phyloP scores from a whole-genome alignment of 2,329 filamentous ascomycete species.

The Aspergillus niger region DNA sequence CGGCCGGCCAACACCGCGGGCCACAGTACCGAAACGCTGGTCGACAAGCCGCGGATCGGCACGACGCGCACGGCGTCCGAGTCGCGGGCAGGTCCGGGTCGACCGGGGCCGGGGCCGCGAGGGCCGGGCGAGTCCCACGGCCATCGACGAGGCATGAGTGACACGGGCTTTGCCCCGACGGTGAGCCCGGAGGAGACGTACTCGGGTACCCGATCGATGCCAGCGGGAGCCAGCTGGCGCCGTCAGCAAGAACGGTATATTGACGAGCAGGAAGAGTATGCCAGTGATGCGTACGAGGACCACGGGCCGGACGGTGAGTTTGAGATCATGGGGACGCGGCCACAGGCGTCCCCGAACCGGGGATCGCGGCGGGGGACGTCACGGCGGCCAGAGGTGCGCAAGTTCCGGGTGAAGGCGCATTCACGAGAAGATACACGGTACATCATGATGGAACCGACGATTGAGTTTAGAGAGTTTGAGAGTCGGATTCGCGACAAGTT shows the following conservation, averaged over 20 bases:
- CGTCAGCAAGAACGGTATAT: constrained; percentile 63
- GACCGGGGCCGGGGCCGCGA: constrained; percentile 32
- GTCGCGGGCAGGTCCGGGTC: constrained; percentile 47
- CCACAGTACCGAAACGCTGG: neutral
- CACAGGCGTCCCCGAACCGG: constrained; percentile 33
- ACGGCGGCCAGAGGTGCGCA: constrained; percentile 64
- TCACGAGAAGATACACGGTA: constrained; percentile 83
- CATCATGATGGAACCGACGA: constrained; percentile 75
- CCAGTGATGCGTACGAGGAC: constrained; percentile 69
- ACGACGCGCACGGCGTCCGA: constrained; percentile 56
- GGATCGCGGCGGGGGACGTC: constrained; percentile 33
- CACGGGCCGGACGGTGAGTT: constrained; percentile 69
- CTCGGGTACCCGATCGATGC: constrained; percentile 64
- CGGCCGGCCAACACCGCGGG: constrained; percentile 10
- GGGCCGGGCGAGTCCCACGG: constrained; percentile 29
- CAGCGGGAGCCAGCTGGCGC: constrained; percentile 47
- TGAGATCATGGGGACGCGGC: constrained; percentile 67
- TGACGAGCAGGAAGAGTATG: constrained; percentile 77
- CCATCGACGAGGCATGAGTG: constrained; percentile 35
- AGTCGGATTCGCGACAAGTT: constrained; percentile 86
- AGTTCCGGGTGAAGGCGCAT: constrained; percentile 91
- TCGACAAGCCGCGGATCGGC: constrained; percentile 47
- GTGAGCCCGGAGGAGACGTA: constrained; percentile 52
- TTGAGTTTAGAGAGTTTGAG: constrained; percentile 76
- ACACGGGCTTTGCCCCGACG: constrained; percentile 30